These are phyloP conservation scores for Chalaropsis thielavioides DNA, from an alignment of 2,329 filamentous ascomycete genomes.

Conservation along the genomic window DNA sequence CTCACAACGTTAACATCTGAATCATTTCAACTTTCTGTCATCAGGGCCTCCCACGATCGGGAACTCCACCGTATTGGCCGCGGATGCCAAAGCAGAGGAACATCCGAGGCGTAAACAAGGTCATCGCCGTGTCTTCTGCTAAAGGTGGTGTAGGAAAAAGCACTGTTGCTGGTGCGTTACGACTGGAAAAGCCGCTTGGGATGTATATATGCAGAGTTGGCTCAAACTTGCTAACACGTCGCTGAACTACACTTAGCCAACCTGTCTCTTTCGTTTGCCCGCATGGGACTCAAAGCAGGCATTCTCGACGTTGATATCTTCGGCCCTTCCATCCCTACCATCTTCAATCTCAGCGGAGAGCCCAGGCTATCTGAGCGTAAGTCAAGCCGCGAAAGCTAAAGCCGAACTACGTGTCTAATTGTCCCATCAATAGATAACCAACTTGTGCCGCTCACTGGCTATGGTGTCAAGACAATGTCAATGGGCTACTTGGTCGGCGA, in stretches of 20 bases:
- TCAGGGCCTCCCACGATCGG: slow-evolving; percentile 73
- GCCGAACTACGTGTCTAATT: neutral
- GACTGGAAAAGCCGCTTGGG: neutral
- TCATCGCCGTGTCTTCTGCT: slow-evolving; percentile 93
- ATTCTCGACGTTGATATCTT: slow-evolving; percentile 96
- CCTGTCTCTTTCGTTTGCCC: slow-evolving; percentile 72
- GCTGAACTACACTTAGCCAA: slow-evolving; percentile 40
- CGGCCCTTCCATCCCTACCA: slow-evolving; percentile 81
- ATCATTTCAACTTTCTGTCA: neutral
- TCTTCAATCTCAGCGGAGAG: slow-evolving; percentile 69
- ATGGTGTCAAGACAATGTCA: slow-evolving; percentile 95
- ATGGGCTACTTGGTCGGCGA: slow-evolving; percentile 87
- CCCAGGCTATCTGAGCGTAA: slow-evolving; percentile 59
- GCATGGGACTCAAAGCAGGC: slow-evolving; percentile 64
- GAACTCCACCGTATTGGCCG: slow-evolving; percentile 40
- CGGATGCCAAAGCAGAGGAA: slow-evolving; percentile 67
- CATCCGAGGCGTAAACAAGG: slow-evolving; percentile 73
- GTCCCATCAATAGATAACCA: slow-evolving; percentile 48
- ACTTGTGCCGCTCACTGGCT: slow-evolving; percentile 77
- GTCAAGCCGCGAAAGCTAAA: slow-evolving; percentile 22
- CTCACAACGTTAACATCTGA: too few relatives aligned
- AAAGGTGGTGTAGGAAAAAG: slow-evolving; percentile 98
- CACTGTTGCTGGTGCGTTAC: slow-evolving; percentile 59
- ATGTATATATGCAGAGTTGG: neutral
- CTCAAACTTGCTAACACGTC: neutral